phyloP scores from a whole-genome alignment of 805 yeast genomes.

The Pichia ethanolica region DNA sequence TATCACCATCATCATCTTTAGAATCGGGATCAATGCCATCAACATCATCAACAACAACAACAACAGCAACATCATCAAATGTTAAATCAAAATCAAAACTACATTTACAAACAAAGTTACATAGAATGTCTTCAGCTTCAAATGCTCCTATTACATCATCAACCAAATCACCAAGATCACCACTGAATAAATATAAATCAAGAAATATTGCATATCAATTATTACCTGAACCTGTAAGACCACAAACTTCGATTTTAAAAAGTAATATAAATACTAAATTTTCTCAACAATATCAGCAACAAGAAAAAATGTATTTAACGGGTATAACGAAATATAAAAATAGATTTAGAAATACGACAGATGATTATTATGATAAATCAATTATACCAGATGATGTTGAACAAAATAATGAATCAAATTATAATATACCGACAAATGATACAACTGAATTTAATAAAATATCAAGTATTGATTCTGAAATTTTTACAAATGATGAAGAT shows the following conservation, averaged over 20 bases:
- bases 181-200: slow-evolving; percentile 3
- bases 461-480: slow-evolving; percentile 8
- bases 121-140: slow-evolving; percentile 1
- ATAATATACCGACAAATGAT: slow-evolving; percentile 19
- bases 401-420: slow-evolving; percentile 20
- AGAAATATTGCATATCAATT: slow-evolving; percentile 4
- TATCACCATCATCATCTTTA: neutral
- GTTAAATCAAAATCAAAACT: neutral
- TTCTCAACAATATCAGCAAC: slow-evolving; percentile 41
- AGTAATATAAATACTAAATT: slow-evolving; percentile 27
- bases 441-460: slow-evolving; percentile 8
- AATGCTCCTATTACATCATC: neutral
- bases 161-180: slow-evolving; percentile 7
- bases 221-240: slow-evolving; percentile 14
- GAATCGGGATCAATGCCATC: neutral
- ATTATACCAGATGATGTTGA: slow-evolving; percentile 30
- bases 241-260: slow-evolving; percentile 25
- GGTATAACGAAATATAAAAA: slow-evolving; percentile 33
- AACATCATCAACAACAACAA: neutral
- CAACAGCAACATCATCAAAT: slow-evolving; percentile 1
- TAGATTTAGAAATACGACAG: slow-evolving; percentile 28
- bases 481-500: slow-evolving; percentile 2
- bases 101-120: slow-evolving; percentile 4
- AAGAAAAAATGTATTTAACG: slow-evolving; percentile 43
- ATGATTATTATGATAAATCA: slow-evolving; percentile 50